These are phyloP conservation scores for Trifolium subterraneum DNA, from an alignment of 306 rosid genomes.

Conservation along the genomic window DNA sequence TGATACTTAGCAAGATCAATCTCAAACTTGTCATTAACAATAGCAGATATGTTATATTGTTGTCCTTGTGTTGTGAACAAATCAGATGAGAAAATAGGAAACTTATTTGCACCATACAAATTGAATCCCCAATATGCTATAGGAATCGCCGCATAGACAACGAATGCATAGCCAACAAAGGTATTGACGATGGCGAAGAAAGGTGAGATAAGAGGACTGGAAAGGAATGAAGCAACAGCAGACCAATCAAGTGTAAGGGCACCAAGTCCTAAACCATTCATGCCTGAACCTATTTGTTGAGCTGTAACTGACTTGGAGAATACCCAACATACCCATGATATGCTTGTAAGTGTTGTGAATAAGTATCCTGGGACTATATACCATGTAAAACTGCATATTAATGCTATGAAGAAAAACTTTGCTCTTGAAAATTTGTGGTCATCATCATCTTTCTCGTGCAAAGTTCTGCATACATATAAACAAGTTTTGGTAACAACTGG, in stretches of 20 bases:
- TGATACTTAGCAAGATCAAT: constrained; percentile 47
- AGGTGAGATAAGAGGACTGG: constrained; percentile 72
- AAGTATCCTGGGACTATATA: constrained; percentile 69
- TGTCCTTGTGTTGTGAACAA: constrained; percentile 67
- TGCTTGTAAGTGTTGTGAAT: constrained; percentile 69
- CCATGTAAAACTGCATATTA: constrained; percentile 72
- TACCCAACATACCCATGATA: constrained; percentile 81
- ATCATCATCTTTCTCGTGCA: constrained; percentile 69
- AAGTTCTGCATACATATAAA: constrained; percentile 52
- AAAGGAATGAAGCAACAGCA: constrained; percentile 66
- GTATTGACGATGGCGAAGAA: constrained; percentile 71
- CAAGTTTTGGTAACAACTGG: background rate
- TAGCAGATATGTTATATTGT: constrained; percentile 55
- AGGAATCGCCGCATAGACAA: constrained; percentile 58
- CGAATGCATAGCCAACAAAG: constrained; percentile 51
- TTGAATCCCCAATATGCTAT: constrained; percentile 72
- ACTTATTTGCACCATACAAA: constrained; percentile 52
- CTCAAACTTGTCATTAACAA: constrained; percentile 68
- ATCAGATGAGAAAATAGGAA: constrained; percentile 74
- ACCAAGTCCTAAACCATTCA: constrained; percentile 79
- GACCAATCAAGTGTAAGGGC: constrained; percentile 78
- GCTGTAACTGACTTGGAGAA: constrained; percentile 75
- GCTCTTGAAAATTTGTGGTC: constrained; percentile 48
- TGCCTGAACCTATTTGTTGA: constrained; percentile 82
- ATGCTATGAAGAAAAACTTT: constrained; percentile 72